phyloP scores from a whole-genome alignment of 352 stramenopile genomes.

The Phytophthora hibernalis region DNA sequence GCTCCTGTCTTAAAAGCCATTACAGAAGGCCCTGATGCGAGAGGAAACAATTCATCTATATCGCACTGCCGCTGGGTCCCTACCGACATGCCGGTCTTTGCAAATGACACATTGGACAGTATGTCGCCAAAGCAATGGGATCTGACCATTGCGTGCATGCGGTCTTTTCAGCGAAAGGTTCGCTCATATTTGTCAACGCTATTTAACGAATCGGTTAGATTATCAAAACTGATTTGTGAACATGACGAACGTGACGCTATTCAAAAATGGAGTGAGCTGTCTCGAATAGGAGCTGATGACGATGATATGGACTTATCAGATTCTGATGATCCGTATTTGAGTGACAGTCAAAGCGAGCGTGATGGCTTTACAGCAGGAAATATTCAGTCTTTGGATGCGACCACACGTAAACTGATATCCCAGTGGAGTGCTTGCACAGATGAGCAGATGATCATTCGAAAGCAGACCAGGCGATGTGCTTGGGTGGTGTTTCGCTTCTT shows the following conservation, averaged over 20 bases:
- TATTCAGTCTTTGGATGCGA: constrained; percentile 9
- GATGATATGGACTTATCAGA: constrained; percentile 37
- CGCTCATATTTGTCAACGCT: constrained; percentile 33
- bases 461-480: constrained; percentile 71
- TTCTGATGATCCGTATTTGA: constrained; percentile 31
- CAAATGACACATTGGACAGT: constrained; percentile 43
- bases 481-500: constrained; percentile 89
- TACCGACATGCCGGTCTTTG: constrained; percentile 68
- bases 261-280: constrained; percentile 37
- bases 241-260: constrained; percentile 45
- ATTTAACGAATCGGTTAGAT: constrained; percentile 36
- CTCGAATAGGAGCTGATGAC: constrained; percentile 39
- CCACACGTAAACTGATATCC: constrained; percentile 39
- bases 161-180: constrained; percentile 50
- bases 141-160: constrained; percentile 34
- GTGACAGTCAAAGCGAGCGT: constrained; percentile 9
- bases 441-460: constrained; percentile 72
- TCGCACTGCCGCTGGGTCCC: constrained; percentile 73
- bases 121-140: constrained; percentile 44
- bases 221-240: constrained; percentile 52
- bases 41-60: constrained; percentile 52
- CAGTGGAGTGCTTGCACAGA: constrained; percentile 66
- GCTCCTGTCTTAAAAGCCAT: constrained; percentile 25
- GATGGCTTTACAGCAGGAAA: background rate
- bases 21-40: constrained; percentile 23